These are phyloP conservation scores for Cryphonectria nitschkei DNA, from an alignment of 2,329 filamentous ascomycete genomes.

Conservation along the genomic window DNA sequence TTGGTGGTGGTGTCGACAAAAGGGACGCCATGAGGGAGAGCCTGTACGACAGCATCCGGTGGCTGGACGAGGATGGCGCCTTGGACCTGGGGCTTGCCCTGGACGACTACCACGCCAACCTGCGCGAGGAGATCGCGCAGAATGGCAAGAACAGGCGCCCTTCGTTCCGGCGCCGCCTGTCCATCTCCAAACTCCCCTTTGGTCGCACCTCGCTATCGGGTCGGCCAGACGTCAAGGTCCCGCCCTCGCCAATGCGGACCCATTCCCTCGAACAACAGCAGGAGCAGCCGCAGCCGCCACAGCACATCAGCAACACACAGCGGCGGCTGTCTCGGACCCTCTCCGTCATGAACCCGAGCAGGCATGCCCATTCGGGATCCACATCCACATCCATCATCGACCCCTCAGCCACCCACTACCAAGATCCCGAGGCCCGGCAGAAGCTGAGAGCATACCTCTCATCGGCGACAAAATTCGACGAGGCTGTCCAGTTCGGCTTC, in stretches of 20 bases:
- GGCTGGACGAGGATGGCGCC: conserved; percentile 74
- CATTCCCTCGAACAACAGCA: conserved; percentile 19
- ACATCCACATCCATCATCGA: conserved; percentile 63
- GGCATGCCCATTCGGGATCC: conserved; percentile 48
- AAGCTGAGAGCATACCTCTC: conserved; percentile 86
- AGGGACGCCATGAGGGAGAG: conserved; percentile 49
- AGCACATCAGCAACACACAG: conserved; percentile 39
- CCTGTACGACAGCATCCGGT: conserved; percentile 70
- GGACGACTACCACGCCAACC: conserved; percentile 71
- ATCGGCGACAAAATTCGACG: conserved; percentile 93
- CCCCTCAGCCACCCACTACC: conserved; percentile 78
- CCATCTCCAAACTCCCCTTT: conserved; percentile 69
- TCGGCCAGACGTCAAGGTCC: conserved; percentile 43
- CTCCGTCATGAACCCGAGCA: conserved; percentile 54
- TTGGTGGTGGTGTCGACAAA: conserved; percentile 1
- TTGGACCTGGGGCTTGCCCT: conserved; percentile 69
- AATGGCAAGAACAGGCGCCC: conserved; percentile 53
- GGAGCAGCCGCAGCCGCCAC: conserved; percentile 23
- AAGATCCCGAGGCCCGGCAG: conserved; percentile 83
- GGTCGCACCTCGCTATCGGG: conserved; percentile 55
- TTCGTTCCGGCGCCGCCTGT: conserved; percentile 72
- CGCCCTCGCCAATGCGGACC: conserved; percentile 37
- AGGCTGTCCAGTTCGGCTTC: conserved; percentile 92
- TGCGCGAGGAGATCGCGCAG: conserved; percentile 54
- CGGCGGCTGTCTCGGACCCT: conserved; percentile 59